These are phyloP conservation scores for Isabelozyma rhagii DNA, from an alignment of 805 yeast species.

Conservation along the genomic window DNA sequence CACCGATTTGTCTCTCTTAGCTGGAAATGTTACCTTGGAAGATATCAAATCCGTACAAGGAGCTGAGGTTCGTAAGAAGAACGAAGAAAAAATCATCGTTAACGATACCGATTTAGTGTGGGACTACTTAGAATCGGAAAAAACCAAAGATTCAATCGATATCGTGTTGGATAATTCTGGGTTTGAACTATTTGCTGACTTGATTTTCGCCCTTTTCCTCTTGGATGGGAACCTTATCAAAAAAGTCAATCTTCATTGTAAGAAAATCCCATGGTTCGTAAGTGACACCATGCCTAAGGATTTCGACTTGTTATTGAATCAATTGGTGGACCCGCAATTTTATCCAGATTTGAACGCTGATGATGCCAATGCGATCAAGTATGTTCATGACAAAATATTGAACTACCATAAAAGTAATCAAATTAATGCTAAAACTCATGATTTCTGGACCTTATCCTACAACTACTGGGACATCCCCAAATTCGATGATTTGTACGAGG, in stretches of 20 bases:
- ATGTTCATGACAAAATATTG: constrained; percentile 17
- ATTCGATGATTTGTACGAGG: constrained; percentile 59
- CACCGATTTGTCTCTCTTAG: constrained; percentile 85
- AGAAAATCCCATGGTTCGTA: constrained; percentile 95
- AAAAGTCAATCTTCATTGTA: constrained; percentile 77
- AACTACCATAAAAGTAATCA: constrained; percentile 16
- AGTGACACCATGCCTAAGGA: constrained; percentile 92
- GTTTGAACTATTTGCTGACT: constrained; percentile 69
- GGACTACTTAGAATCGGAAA: constrained; percentile 37
- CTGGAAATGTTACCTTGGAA: constrained; percentile 77
- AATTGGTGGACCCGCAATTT: constrained; percentile 49
- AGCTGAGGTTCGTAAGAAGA: constrained; percentile 76
- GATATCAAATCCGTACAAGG: constrained; percentile 92
- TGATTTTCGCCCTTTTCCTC: constrained; percentile 28
- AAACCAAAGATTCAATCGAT: constrained; percentile 57
- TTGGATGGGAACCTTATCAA: constrained; percentile 66
- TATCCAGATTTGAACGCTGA: constrained; percentile 41
- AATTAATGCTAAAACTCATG: constrained; percentile 42
- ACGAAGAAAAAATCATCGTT: constrained; percentile 71
- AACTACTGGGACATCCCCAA: constrained; percentile 76
- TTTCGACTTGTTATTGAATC: constrained; percentile 54
- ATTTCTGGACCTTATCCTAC: constrained; percentile 82
- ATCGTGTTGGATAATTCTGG: constrained; percentile 92
- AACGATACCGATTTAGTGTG: constrained; percentile 76
- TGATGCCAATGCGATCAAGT: constrained; percentile 17